Conservation (phyloP, 2,329 filamentous ascomycete species). For the Beauveria scarabaeidicola region DNA sequence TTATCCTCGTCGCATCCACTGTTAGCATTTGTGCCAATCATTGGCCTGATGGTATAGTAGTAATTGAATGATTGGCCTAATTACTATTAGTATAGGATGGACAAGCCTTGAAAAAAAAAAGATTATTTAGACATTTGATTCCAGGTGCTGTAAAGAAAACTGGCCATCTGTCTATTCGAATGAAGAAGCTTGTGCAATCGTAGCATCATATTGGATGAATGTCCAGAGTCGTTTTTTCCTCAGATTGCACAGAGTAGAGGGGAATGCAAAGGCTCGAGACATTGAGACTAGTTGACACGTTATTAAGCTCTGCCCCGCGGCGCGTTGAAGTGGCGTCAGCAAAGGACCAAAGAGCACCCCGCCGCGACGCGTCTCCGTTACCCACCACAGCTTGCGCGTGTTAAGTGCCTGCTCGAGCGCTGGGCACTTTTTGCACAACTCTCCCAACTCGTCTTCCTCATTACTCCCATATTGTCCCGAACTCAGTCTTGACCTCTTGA, state of each 20-base stretch:
- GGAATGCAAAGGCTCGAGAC: not conserved
- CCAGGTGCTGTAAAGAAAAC: too few species aligned
- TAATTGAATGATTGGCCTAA: not conserved
- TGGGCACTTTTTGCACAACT: conserved; percentile 11
- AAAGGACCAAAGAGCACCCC: conserved; percentile 6
- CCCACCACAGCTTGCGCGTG: conserved; percentile 21
- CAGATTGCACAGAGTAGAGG: not conserved
- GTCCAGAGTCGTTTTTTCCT: too few species aligned
- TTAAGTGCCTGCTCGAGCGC: conserved; percentile 24
- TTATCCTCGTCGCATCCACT: not conserved
- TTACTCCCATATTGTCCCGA: not conserved
- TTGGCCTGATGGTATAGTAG: not conserved
- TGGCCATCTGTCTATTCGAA: not conserved
- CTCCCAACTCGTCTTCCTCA: not conserved
- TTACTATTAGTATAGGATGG: conserved; percentile 2
- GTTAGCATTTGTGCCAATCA: not conserved
- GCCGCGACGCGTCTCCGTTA: conserved; percentile 23
- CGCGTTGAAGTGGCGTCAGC: conserved; percentile 13
- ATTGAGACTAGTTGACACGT: not conserved
- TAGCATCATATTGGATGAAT: not conserved
- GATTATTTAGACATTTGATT: too few species aligned
- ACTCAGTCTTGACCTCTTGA: not conserved
- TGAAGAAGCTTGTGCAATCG: not conserved
- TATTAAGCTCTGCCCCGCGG: conserved; percentile 9
- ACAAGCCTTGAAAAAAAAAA: not conserved